Base-by-base conservation (phyloP, 176 grass and related monocot genomes). In the Dendrocalamus sinicus region DNA sequence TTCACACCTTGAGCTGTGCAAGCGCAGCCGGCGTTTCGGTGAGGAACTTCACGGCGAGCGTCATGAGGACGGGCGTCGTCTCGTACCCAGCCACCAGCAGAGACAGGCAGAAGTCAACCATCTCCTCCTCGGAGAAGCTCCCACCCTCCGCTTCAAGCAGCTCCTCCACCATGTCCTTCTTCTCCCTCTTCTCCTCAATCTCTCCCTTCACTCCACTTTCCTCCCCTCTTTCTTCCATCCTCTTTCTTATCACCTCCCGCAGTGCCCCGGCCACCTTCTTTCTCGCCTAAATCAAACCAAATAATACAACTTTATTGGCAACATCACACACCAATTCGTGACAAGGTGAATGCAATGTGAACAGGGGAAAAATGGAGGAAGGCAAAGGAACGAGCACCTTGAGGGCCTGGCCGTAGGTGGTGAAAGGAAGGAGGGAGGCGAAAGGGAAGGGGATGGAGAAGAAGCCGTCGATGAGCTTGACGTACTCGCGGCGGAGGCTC, bases 1-100 rank as follows among this genome's bases (percentile, higher is more conserved):
- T 77, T 41, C 61, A 24, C 83, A 97, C 95, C 89, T 73, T 90
- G 53, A 98, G 93, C 63, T 94, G 80, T 0, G 86, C 88, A 35
- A 95, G 84, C 20, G 93, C 91, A 14, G 86, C 30, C 57, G 93
- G 93, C 35, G 91, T 89, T 72, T 98, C 96, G 26, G 80, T 92
- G 85, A 98, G 88, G 90, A 95, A 98, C 84, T 98, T 98, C 26
- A 94, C 93, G 64, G 96, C 93, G 2, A 98, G 77, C 17, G 96
- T 95, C 89, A 95, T 98, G 86, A 93, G 90, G 73, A 94, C 92
- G n/a, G 96, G 91, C 2, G 96, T 95, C 7, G 96, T 98, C 89
- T 98, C 96, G 68, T 98, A 98, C 37, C 96, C 96, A 2, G 91
- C 96, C 37, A 98, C 89, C 8, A 98, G 90, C 83, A 98, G 77